Evolutionary conservation across 2,329 filamentous ascomycete genomes (phyloP), one percentile per base, ranked within the genome.

Genomic region (Sporothrix luriei): DNA sequence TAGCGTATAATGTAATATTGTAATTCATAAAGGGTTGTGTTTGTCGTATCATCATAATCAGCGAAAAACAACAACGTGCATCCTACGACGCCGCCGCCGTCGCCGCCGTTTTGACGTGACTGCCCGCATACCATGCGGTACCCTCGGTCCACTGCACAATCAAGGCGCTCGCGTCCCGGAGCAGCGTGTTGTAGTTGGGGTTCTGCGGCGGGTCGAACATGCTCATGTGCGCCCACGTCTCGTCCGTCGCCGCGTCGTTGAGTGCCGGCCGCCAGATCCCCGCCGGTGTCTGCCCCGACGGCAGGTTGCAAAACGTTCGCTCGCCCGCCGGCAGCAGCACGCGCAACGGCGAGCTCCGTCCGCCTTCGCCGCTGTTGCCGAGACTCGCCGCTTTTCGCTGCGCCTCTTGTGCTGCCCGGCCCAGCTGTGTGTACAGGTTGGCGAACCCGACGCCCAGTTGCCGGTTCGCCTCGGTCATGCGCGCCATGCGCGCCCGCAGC

Each of bases 231-330:
- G 94, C 94, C 72, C 82, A 82, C 0, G 90, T 88, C 82, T 98
- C 95, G 75, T 97, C 92, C 13, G 80, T 82, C 0, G 91, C 92
- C 75, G 87, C 88, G 71, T 96, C 89, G 77, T 98, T 99, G 69
- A 93, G 82, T 4, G 88, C 90, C 75, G 87, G 85, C 72, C 84
- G 83, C 90, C 92, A 96, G 75, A 84, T 72, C 75, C 87, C 80
- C 71, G 85, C 46, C 9, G 62, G 66, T n/a, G 55, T 64, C 46
- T 61, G 79, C 6, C 74, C 71, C 73, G 84, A 84, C 1, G 93
- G 93, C 68, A 97, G 78, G 70, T 93, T 92, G 80, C 94, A 97
- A 78, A 98, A 99, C 0, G 94, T 98, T 74, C 95, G 85, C 72
- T 94, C 84, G 66, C 85, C 87, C 1, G 90, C 89, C 21, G 91